Evolutionary conservation across 164 flowering plant genomes (phyloP).

Genomic region (Brasenia schreberi): DNA sequence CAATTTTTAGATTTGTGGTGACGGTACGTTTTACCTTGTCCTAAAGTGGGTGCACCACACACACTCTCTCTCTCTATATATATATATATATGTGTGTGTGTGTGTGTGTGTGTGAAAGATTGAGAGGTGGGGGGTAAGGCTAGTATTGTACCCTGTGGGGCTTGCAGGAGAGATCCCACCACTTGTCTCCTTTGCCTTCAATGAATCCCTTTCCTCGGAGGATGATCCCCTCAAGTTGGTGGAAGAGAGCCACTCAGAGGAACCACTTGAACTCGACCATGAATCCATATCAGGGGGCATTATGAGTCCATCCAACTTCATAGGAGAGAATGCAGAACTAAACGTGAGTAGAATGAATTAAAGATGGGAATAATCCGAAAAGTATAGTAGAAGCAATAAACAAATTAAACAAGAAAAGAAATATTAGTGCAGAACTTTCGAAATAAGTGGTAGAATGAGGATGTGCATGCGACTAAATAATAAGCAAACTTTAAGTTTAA

Average conservation of each 20-base stretch:
- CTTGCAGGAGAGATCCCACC: slow-evolving; percentile 78
- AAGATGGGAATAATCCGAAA: neutral
- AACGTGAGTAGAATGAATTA: neutral
- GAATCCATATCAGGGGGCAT: slow-evolving; percentile 57
- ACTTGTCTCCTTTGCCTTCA: slow-evolving; percentile 78
- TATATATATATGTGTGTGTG: no score
- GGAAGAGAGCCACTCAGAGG: slow-evolving; percentile 63
- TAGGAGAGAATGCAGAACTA: neutral
- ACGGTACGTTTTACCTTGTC: no score
- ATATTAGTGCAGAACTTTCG: neutral
- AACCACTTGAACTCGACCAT: slow-evolving; percentile 50
- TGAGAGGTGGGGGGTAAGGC: no score
- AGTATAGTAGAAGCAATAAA: neutral
- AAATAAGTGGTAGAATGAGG: neutral
- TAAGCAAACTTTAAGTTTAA: no score
- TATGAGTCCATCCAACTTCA: slow-evolving; percentile 83
- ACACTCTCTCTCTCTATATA: no score
- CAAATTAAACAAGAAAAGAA: neutral
- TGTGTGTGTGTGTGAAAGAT: no score
- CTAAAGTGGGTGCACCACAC: neutral
- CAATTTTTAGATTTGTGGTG: no score
- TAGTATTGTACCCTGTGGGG: neutral
- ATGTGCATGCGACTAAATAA: no score
- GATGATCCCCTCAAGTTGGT: slow-evolving; percentile 68
- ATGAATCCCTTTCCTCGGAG: slow-evolving; percentile 60